Evolutionary conservation across 441 rosid genomes (phyloP), one percentile per base, ranked within the genome.

Genomic region (Geranium incanum): DNA sequence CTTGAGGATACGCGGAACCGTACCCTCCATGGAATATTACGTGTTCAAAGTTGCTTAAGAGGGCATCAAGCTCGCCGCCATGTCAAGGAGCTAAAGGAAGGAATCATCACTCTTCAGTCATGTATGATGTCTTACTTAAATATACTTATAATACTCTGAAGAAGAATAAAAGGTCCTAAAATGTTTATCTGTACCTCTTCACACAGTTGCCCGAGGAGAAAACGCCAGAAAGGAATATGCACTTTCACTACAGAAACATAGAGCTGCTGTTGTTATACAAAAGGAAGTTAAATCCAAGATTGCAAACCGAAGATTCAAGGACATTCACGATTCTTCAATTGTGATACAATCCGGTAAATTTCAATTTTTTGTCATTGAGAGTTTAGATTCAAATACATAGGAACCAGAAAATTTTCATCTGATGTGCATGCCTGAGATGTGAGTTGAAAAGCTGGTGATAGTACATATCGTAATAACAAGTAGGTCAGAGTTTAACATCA

Each of bases 1-100:
- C 98, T 95, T 74, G 99, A 95, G 77, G 99, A 95, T 76, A 91
- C 99, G 66, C 88, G 98, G 78, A 93, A 89, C 80, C 96, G 83
- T 63, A 95, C 99, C 37, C 95, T 95, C 67, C 96, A 89, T 78
- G 97, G 98, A 41, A 87, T 95, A 78, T 84, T 95, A 78, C 90
- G 94, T 43, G 96, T 92, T 39, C 99, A 95, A 80, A 95, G 96
- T 80, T 87, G 89, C 81, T 95, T 95, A 79, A 88, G 98, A 84
- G 98, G 97, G 68, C 89, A 90, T 86, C 89, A 70, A 84, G 96
- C 97, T 80, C 95, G 99, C 23, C 67, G 78, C 69, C 72, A 68
- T 77, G 77, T 88, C 41, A 81, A 84, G 85, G 83, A 86, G 81
- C 87, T 95, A 74, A 84, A 70, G 77, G 86, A 78, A 71, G 96